Evolutionary conservation across 2,329 filamentous ascomycete species (phyloP).

Genomic region (Diatrype stigma): DNA sequence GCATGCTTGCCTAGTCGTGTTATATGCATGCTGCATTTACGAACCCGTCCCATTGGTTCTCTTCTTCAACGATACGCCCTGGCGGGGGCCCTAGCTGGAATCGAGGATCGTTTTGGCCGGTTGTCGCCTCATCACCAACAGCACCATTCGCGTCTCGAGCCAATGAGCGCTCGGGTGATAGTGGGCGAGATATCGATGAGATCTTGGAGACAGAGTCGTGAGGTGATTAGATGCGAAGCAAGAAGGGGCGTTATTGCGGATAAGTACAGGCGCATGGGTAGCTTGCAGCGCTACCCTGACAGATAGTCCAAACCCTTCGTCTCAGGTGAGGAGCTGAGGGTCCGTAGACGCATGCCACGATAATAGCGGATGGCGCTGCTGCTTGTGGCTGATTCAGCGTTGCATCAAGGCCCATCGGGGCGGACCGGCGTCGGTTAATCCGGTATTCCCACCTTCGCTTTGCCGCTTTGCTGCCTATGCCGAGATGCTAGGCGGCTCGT

Average conservation of each 20-base stretch:
- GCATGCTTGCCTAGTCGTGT: not conserved
- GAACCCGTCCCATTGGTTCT: not conserved
- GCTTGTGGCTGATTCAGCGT: not conserved
- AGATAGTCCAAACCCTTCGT: not conserved
- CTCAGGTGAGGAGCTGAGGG: not conserved
- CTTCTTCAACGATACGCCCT: not conserved
- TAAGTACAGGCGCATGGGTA: not conserved
- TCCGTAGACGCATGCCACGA: not conserved
- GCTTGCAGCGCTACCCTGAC: not conserved
- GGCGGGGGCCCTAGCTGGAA: not conserved
- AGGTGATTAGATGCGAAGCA: conserved; percentile 1
- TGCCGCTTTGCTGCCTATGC: too few relatives aligned
- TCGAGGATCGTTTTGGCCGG: not conserved
- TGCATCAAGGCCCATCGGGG: not conserved
- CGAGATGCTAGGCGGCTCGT: too few relatives aligned
- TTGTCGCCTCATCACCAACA: not conserved
- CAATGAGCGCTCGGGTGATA: not conserved
- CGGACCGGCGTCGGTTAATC: not conserved
- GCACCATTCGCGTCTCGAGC: not conserved
- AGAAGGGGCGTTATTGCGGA: not conserved
- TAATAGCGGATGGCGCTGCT: not conserved
- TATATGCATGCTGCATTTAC: not conserved
- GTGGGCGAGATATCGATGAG: not conserved
- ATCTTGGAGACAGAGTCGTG: not conserved
- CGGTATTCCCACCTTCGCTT: not conserved